Percentiles rank a stretch among this genome's conserved stretches.
These are phyloP conservation scores for Ogataea saltuana DNA, from an alignment of 805 yeast species.

Conservation along the genomic window DNA sequence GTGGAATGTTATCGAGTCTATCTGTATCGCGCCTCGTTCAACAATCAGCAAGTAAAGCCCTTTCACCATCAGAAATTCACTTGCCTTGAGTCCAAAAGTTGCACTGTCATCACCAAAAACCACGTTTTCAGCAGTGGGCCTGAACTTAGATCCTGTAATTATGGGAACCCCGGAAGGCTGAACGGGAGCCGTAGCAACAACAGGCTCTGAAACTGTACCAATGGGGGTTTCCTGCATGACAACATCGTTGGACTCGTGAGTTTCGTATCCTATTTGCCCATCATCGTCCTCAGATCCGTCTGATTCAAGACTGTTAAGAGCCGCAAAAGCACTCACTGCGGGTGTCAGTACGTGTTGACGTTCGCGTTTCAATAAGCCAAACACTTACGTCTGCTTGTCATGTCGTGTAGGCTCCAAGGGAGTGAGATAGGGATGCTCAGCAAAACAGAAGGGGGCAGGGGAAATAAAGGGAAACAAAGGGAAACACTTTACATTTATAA, in stretches of 20 bases:
- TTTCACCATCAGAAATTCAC: conserved; percentile 44
- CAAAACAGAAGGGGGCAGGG: not conserved
- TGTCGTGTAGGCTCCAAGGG: not conserved
- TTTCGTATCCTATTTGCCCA: conserved; percentile 13
- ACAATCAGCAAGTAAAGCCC: conserved; percentile 49
- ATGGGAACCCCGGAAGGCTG: conserved; percentile 4
- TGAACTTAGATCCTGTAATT: conserved; percentile 39
- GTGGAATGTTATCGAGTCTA: conserved; percentile 43
- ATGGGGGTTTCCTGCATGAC: conserved; percentile 3
- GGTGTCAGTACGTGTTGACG: not conserved
- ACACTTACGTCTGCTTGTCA: conserved; percentile 5
- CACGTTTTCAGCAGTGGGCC: conserved; percentile 40
- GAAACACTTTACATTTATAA: not conserved
- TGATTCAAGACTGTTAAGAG: conserved; percentile 22
- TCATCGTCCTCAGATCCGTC: conserved; percentile 15
- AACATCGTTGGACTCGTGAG: conserved; percentile 7
- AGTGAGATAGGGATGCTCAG: not conserved
- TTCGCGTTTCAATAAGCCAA: not conserved
- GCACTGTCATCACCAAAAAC: conserved; percentile 36
- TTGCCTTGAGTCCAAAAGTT: conserved; percentile 43
- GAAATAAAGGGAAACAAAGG: not conserved
- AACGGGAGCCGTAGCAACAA: not conserved
- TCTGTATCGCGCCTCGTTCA: conserved; percentile 46
- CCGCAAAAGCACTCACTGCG: conserved; percentile 37
- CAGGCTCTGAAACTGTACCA: conserved; percentile 7